A percentile compares a stretch with the other conserved stretches of the same genome.
phyloP scores from a whole-genome alignment of 371 early-diverging fungal species.

The Mucor piriformis region DNA sequence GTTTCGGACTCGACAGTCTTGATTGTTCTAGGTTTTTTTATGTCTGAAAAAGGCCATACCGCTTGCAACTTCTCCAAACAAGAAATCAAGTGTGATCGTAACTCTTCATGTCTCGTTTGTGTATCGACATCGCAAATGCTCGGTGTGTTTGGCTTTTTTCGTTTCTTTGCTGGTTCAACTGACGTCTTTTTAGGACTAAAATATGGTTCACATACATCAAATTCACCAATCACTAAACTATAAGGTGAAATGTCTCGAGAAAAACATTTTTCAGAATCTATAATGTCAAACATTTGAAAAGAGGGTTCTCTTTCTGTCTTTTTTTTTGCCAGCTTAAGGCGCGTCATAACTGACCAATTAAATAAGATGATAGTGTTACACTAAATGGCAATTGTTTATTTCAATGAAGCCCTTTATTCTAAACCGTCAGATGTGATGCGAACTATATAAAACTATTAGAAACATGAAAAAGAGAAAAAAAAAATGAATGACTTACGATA shows the following conservation, averaged over 20 bases:
- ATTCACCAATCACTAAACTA: slow-evolving; percentile 30
- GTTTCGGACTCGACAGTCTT: slow-evolving; percentile 10
- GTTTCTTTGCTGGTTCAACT: slow-evolving; percentile 11
- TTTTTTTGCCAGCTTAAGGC: too few species aligned
- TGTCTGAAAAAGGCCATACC: slow-evolving; percentile 3
- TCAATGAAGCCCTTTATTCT: neutral
- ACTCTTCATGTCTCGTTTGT: slow-evolving; percentile 27
- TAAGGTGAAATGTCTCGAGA: slow-evolving; percentile 22
- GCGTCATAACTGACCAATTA: too few species aligned
- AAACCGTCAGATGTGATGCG: neutral
- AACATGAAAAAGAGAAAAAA: neutral
- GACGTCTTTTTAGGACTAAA: slow-evolving; percentile 20
- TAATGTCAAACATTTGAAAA: slow-evolving; percentile 15
- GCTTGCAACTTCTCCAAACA: slow-evolving; percentile 12
- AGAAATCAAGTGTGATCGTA: slow-evolving; percentile 16
- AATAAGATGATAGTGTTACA: too few species aligned
- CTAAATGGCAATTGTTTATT: too few species aligned
- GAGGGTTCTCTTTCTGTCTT: too few species aligned
- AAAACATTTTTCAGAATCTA: slow-evolving; percentile 28
- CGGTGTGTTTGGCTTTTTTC: slow-evolving; percentile 19
- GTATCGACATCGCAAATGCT: slow-evolving; percentile 33
- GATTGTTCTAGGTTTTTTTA: neutral
- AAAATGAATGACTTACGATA: slow-evolving; percentile 81
- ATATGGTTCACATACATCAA: slow-evolving; percentile 39
- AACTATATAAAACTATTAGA: neutral